A percentile compares a stretch with the other conserved stretches of the same genome.
These are phyloP conservation scores for Exophiala sp. DNA, from an alignment of 2,329 filamentous ascomycete genomes.

Conservation along the genomic window DNA sequence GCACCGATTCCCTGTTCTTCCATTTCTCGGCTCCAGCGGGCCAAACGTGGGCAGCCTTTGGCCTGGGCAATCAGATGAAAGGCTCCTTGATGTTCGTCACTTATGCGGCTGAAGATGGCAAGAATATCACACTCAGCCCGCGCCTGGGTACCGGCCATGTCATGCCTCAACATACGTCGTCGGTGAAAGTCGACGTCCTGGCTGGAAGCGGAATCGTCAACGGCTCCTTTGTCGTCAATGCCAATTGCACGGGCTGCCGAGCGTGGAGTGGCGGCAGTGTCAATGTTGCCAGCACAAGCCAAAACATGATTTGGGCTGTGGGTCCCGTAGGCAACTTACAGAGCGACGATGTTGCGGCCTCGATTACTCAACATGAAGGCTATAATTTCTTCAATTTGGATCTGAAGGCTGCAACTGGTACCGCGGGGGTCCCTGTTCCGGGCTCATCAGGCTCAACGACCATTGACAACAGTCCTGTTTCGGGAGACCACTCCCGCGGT, in stretches of 20 bases:
- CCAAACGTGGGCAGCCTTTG: conserved; percentile 30
- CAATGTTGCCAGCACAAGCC: conserved; percentile 45
- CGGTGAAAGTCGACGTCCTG: conserved; percentile 44
- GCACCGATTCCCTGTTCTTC: conserved; percentile 27
- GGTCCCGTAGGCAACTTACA: conserved; percentile 44
- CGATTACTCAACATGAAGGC: conserved; percentile 48
- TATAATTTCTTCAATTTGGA: conserved; percentile 55
- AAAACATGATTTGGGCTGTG: conserved; percentile 52
- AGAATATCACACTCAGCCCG: conserved; percentile 31
- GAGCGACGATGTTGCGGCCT: conserved; percentile 42
- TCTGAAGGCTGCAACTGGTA: conserved; percentile 48
- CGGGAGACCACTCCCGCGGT: conserved; percentile 6
- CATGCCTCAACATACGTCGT: conserved; percentile 36
- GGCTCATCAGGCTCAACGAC: conserved; percentile 30
- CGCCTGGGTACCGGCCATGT: conserved; percentile 29
- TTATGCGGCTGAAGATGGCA: conserved; percentile 27
- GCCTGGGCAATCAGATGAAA: conserved; percentile 30
- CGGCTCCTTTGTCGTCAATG: conserved; percentile 45
- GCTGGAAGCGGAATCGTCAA: conserved; percentile 44
- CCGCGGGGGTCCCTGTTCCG: conserved; percentile 38
- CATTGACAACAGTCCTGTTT: conserved; percentile 35
- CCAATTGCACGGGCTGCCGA: conserved; percentile 50
- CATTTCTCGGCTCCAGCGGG: conserved; percentile 25
- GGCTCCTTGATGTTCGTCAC: conserved; percentile 32
- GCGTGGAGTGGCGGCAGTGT: conserved; percentile 48